phyloP scores from a whole-genome alignment of 2,329 filamentous ascomycete species.

The Epichloe sibirici region DNA sequence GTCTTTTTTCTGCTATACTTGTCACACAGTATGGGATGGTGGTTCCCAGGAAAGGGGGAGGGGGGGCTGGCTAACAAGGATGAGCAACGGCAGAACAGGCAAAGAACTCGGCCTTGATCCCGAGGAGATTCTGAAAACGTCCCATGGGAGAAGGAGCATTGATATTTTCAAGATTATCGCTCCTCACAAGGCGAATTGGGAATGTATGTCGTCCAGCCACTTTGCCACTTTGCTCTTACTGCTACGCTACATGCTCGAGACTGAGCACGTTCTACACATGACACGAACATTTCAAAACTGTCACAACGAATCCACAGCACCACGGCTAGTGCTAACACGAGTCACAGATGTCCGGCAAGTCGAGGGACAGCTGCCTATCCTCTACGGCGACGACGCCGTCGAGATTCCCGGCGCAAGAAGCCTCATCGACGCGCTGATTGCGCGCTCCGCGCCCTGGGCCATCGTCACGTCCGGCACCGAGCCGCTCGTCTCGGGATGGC shows the following conservation, averaged over 20 bases:
- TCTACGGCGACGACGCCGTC: constrained; percentile 64
- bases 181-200: constrained; percentile 80
- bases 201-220: constrained; percentile 50
- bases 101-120: constrained; percentile 74
- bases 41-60: background rate
- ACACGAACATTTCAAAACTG: background rate
- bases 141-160: constrained; percentile 81
- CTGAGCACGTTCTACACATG: background rate
- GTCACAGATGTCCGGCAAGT: constrained; percentile 60
- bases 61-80: background rate
- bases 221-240: background rate
- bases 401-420: constrained; percentile 75
- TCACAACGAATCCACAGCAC: background rate
- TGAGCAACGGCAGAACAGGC: constrained; percentile 46
- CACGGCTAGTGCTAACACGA: background rate
- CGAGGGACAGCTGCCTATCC: constrained; percentile 65
- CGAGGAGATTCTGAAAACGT: constrained; percentile 76
- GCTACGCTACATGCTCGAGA: background rate
- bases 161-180: constrained; percentile 71
- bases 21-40: background rate
- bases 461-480: constrained; percentile 69
- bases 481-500: constrained; percentile 60
- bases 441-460: constrained; percentile 59
- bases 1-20: constrained; percentile 11
- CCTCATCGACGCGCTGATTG: constrained; percentile 56